Percentiles rank a stretch among this genome's conserved stretches.
These are phyloP conservation scores for Paecilomyces sp. DNA, from an alignment of 2,329 filamentous ascomycete genomes.

Conservation along the genomic window DNA sequence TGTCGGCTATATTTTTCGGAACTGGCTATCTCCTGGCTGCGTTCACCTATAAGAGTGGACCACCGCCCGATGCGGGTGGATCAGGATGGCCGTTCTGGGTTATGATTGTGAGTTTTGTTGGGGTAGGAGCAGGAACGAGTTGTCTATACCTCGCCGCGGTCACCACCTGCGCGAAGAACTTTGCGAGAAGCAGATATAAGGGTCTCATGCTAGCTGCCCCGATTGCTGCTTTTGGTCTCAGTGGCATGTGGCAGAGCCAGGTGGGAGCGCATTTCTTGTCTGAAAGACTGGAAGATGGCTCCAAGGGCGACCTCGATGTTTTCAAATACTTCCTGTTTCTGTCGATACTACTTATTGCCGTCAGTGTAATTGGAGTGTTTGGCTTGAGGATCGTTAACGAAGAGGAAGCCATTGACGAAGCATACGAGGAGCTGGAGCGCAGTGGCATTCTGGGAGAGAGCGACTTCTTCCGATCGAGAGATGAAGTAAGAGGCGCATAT, in stretches of 20 bases:
- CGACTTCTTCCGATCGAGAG: constrained; percentile 58
- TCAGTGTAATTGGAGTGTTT: constrained; percentile 68
- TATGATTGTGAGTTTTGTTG: constrained; percentile 80
- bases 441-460: constrained; percentile 71
- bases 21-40: constrained; percentile 78
- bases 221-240: constrained; percentile 87
- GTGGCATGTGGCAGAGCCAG: constrained; percentile 94
- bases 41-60: constrained; percentile 60
- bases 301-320: constrained; percentile 58
- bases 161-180: constrained; percentile 98
- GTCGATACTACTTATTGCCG: constrained; percentile 58
- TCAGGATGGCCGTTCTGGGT: constrained; percentile 64
- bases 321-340: constrained; percentile 86
- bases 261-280: constrained; percentile 71
- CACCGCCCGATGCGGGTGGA: constrained; percentile 45
- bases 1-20: constrained; percentile 69
- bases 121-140: constrained; percentile 75
- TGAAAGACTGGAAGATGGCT: constrained; percentile 59
- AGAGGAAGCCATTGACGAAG: constrained; percentile 70
- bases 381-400: constrained; percentile 74
- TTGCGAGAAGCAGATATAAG: constrained; percentile 78
- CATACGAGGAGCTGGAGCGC: constrained; percentile 81
- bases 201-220: constrained; percentile 84
- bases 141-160: constrained; percentile 85
- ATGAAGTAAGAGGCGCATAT: constrained; percentile 37